These are phyloP conservation scores for Aspergillus versicolor DNA, from an alignment of 2,329 filamentous ascomycete genomes.

Conservation along the genomic window DNA sequence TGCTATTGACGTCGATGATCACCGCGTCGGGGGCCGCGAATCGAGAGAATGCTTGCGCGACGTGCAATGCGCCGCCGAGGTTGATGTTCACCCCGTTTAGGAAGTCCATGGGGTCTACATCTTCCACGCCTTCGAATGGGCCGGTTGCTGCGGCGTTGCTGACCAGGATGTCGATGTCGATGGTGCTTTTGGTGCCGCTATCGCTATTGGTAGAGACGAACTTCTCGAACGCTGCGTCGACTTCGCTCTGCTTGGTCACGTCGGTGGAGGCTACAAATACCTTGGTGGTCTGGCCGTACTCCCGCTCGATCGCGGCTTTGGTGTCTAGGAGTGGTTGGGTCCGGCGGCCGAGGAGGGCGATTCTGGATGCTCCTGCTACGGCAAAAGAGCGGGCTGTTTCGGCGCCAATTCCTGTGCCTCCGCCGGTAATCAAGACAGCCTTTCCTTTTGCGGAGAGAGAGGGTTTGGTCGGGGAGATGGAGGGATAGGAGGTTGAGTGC, in stretches of 20 bases:
- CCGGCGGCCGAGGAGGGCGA: constrained; percentile 47
- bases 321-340: constrained; percentile 25
- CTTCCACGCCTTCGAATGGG: not conserved
- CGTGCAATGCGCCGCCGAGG: not conserved
- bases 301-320: not conserved
- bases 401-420: constrained; percentile 48
- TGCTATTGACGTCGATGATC: not conserved
- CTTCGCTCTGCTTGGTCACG: not conserved
- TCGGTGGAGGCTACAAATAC: not conserved
- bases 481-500: constrained; percentile 9
- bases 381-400: constrained; percentile 46
- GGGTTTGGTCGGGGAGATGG: constrained; percentile 42
- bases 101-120: not conserved
- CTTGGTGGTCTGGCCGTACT: not conserved
- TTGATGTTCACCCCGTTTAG: not conserved
- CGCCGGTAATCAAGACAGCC: constrained; percentile 46
- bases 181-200: not conserved
- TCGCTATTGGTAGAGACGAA: not conserved
- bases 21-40: not conserved
- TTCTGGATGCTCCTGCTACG: constrained; percentile 43
- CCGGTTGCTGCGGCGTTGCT: not conserved
- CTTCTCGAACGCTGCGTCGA: not conserved
- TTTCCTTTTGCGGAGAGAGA: constrained; percentile 43
- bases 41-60: not conserved
- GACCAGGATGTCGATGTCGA: not conserved